These are phyloP conservation scores for Pythium oligandrum DNA, from an alignment of 352 stramenopile genomes.

Conservation along the genomic window DNA sequence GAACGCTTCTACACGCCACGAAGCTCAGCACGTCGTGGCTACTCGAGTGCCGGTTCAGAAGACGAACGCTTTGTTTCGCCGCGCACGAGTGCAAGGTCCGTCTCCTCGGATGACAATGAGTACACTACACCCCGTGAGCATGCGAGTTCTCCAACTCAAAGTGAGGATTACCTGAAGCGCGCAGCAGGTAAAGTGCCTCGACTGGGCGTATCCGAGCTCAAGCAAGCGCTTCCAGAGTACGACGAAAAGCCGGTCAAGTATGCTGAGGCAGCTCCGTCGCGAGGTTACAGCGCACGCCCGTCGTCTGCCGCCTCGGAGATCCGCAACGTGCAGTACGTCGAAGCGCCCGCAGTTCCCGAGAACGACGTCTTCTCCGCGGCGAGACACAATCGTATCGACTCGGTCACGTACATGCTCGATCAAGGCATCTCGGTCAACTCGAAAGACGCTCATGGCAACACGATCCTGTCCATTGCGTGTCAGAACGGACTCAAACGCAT, in stretches of 20 bases:
- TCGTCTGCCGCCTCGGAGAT: background rate
- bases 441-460: constrained; percentile 79
- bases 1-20: constrained; percentile 67
- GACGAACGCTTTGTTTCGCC: constrained; percentile 59
- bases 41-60: constrained; percentile 47
- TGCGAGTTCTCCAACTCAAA: constrained; percentile 1
- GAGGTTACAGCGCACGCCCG: background rate
- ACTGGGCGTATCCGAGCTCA: constrained; percentile 12
- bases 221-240: constrained; percentile 13
- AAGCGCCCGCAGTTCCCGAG: constrained; percentile 24
- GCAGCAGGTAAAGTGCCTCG: constrained; percentile 12
- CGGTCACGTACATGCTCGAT: constrained; percentile 82
- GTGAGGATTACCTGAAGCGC: constrained; percentile 20
- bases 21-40: constrained; percentile 48
- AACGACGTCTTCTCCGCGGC: constrained; percentile 87
- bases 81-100: constrained; percentile 47
- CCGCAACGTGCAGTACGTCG: constrained; percentile 6
- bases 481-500: constrained; percentile 91
- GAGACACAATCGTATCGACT: constrained; percentile 80
- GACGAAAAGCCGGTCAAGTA: background rate
- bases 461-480: constrained; percentile 81
- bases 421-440: constrained; percentile 78
- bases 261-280: background rate
- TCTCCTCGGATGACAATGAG: constrained; percentile 62
- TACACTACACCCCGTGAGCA: constrained; percentile 40